A percentile compares a stretch with the other conserved stretches of the same genome.
Evolutionary conservation across 768 basidiomycete species (phyloP).

Genomic region (Russula earlei): DNA sequence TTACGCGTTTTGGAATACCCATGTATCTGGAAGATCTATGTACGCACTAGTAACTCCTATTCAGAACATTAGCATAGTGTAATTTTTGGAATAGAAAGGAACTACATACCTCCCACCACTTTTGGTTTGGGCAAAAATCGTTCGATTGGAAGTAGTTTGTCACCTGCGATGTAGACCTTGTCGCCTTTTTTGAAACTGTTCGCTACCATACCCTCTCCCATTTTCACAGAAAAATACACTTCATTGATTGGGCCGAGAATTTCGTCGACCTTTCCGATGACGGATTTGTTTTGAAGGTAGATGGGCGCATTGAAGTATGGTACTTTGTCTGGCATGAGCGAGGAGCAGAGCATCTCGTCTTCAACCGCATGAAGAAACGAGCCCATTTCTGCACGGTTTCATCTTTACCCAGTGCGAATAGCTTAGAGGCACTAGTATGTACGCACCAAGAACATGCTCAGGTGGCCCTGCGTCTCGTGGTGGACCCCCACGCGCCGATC

Average conservation of each 20-base stretch:
- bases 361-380: constrained; percentile 92
- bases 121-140: constrained; percentile 97
- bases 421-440: not conserved
- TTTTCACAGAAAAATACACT: constrained; percentile 96
- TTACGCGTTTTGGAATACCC: constrained; percentile 20
- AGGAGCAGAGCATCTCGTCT: constrained; percentile 94
- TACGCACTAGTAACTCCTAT: constrained; percentile 31
- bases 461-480: constrained; percentile 73
- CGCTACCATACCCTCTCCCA: constrained; percentile 92
- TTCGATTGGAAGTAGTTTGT: constrained; percentile 94
- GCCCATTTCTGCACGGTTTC: constrained; percentile 65
- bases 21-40: constrained; percentile 4
- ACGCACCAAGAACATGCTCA: constrained; percentile 63
- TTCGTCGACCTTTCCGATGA: constrained; percentile 96
- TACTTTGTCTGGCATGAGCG: constrained; percentile 78
- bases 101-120: constrained; percentile 48
- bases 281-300: constrained; percentile 92
- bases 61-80: constrained; percentile 1
- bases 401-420: constrained; percentile 9
- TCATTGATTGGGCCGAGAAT: constrained; percentile 99
- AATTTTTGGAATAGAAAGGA: not conserved
- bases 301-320: constrained; percentile 99
- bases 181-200: constrained; percentile 95
- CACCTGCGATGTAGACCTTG: constrained; percentile 95
- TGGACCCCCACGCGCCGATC: constrained; percentile 50